Evolutionary conservation across 2,329 filamentous ascomycete genomes (phyloP).

Genomic region (Hypoxylon sp.): DNA sequence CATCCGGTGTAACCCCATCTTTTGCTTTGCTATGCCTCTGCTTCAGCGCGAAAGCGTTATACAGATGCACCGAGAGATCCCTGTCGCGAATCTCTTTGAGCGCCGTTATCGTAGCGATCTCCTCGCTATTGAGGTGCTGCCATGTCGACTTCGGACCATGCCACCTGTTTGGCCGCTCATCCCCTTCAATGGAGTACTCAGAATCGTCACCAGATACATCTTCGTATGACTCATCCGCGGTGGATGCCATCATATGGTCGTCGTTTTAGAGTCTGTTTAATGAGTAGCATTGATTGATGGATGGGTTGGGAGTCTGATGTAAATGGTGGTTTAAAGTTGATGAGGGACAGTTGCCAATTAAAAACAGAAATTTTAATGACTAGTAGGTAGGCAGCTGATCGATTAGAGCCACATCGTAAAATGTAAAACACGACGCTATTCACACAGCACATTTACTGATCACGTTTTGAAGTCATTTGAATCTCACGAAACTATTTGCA

Average conservation of each 20-base stretch:
- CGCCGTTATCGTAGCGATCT: slow-evolving; percentile 73
- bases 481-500: slow-evolving; percentile 9
- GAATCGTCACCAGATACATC: slow-evolving; percentile 55
- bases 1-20: slow-evolving; percentile 11
- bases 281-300: not conserved
- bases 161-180: slow-evolving; percentile 78
- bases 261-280: not conserved
- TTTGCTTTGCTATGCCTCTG: slow-evolving; percentile 53
- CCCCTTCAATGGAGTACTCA: slow-evolving; percentile 56
- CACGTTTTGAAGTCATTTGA: not conserved
- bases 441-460: not conserved
- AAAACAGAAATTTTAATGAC: slow-evolving; percentile 16
- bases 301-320: not conserved
- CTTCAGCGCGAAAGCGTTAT: slow-evolving; percentile 81
- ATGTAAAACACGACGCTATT: slow-evolving; percentile 21
- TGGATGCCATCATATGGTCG: slow-evolving; percentile 40
- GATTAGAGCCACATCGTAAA: slow-evolving; percentile 12
- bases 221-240: slow-evolving; percentile 43
- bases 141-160: slow-evolving; percentile 77
- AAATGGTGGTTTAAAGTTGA: slow-evolving; percentile 12
- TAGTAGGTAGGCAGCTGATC: not conserved
- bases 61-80: slow-evolving; percentile 83
- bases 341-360: slow-evolving; percentile 7
- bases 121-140: slow-evolving; percentile 72
- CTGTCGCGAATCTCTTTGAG: slow-evolving; percentile 74